Percentiles rank a stretch among this genome's conserved stretches.
These are phyloP conservation scores for Mangifera indica DNA, from an alignment of 345 rosid species.

Conservation along the genomic window DNA sequence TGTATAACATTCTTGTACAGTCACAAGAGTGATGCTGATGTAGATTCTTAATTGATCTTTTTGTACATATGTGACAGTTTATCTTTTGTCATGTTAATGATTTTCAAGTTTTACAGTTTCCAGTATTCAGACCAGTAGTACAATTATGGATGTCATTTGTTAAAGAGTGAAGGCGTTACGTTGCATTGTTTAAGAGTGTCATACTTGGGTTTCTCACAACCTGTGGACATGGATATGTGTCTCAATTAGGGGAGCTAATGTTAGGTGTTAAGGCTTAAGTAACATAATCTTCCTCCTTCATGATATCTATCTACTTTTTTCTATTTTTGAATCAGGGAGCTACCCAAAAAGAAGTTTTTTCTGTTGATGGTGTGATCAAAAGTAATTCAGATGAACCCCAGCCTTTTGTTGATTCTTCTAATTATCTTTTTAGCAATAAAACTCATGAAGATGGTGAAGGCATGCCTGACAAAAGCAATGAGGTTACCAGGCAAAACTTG, in stretches of 20 bases:
- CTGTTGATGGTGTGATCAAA: constrained; percentile 32
- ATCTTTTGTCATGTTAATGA: background rate
- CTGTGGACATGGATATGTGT: constrained; percentile 2
- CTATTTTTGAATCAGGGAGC: constrained; percentile 28
- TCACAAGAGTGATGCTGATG: too few species aligned
- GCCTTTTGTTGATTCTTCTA: constrained; percentile 27
- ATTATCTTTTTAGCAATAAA: constrained; percentile 19
- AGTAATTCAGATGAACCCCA: constrained; percentile 28
- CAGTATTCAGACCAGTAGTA: background rate
- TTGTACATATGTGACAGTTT: background rate
- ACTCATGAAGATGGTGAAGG: constrained; percentile 28
- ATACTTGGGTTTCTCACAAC: constrained; percentile 6
- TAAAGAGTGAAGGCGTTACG: background rate
- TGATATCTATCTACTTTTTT: constrained; percentile 8
- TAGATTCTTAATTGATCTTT: background rate
- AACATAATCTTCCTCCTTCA: constrained; percentile 13
- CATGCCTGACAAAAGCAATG: constrained; percentile 20
- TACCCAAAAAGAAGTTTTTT: constrained; percentile 21
- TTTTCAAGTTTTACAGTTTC: background rate
- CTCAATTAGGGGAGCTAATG: background rate
- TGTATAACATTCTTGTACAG: background rate
- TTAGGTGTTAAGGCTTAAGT: background rate
- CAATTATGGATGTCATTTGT: background rate
- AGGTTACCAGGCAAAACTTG: constrained; percentile 21
- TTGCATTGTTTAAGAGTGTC: background rate